Conservation (phyloP, 352 stramenopile genomes). For the Phytopythium montanum region DNA sequence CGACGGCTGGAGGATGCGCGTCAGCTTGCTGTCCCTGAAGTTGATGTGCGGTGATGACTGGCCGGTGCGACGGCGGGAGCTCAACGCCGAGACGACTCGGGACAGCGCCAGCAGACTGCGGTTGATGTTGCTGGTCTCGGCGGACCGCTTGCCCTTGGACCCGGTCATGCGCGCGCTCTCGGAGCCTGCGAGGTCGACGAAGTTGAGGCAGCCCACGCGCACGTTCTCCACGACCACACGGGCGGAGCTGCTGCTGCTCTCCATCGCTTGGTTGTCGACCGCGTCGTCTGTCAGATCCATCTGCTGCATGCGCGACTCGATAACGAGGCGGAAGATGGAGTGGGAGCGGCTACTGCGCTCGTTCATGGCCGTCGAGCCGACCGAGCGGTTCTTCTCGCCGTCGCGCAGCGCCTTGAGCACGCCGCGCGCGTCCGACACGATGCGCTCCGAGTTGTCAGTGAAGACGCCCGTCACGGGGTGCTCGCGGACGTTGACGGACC, state of each 20-base stretch:
- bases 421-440: constrained; percentile 32
- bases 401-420: constrained; percentile 35
- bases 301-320: constrained; percentile 23
- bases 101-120: constrained; percentile 73
- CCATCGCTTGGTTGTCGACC: constrained; percentile 8
- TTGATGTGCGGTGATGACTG: constrained; percentile 73
- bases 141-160: constrained; percentile 48
- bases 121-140: constrained; percentile 62
- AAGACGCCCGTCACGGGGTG: constrained; percentile 49
- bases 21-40: constrained; percentile 93
- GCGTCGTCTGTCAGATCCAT: constrained; percentile 16
- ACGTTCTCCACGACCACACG: constrained; percentile 16
- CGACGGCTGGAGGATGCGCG: constrained; percentile 88
- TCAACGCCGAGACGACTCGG: constrained; percentile 89
- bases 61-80: constrained; percentile 68
- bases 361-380: constrained; percentile 51
- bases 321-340: constrained; percentile 40
- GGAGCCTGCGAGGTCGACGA: constrained; percentile 91
- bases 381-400: constrained; percentile 36
- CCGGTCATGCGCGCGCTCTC: constrained; percentile 89
- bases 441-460: constrained; percentile 41
- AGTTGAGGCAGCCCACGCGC: constrained; percentile 67
- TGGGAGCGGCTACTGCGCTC: constrained; percentile 54
- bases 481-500: constrained; percentile 34
- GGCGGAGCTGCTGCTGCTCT: constrained; percentile 5